These are phyloP conservation scores for Exophiala phaeomuriformis DNA, from an alignment of 2,329 filamentous ascomycete species.

Conservation along the genomic window DNA sequence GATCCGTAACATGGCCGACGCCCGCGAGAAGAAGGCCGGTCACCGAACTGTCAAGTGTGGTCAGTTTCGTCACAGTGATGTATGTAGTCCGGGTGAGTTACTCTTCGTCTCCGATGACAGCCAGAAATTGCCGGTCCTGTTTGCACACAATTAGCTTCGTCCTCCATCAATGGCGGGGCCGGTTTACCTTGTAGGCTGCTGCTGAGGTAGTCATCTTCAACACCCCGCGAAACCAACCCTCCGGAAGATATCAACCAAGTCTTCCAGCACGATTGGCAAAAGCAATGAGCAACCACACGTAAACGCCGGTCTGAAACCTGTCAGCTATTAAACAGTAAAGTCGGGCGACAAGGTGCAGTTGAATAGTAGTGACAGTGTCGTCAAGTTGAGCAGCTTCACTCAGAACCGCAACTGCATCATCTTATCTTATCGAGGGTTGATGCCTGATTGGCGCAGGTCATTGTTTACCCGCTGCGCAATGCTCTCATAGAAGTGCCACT, in stretches of 20 bases:
- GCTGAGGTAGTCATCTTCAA: slow-evolving; percentile 52
- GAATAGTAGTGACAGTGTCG: neutral
- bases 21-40: slow-evolving; percentile 92
- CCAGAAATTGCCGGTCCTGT: slow-evolving; percentile 85
- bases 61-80: slow-evolving; percentile 4
- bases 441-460: slow-evolving; percentile 13
- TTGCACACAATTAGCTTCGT: neutral
- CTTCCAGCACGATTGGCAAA: too few relatives aligned
- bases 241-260: too few relatives aligned
- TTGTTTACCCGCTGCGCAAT: slow-evolving; percentile 9
- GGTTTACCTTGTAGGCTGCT: slow-evolving; percentile 50
- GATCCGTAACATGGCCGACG: slow-evolving; percentile 87
- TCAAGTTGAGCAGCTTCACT: neutral
- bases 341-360: neutral
- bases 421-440: neutral
- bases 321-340: neutral
- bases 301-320: too few relatives aligned
- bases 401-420: neutral
- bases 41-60: slow-evolving; percentile 62
- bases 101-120: slow-evolving; percentile 94
- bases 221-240: neutral
- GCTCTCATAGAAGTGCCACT: too few relatives aligned
- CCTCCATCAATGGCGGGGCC: neutral
- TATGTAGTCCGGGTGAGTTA: slow-evolving; percentile 23
- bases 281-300: too few relatives aligned